These are phyloP conservation scores for Aristolochia contorta DNA, from an alignment of 164 flowering plant genomes.

Conservation along the genomic window DNA sequence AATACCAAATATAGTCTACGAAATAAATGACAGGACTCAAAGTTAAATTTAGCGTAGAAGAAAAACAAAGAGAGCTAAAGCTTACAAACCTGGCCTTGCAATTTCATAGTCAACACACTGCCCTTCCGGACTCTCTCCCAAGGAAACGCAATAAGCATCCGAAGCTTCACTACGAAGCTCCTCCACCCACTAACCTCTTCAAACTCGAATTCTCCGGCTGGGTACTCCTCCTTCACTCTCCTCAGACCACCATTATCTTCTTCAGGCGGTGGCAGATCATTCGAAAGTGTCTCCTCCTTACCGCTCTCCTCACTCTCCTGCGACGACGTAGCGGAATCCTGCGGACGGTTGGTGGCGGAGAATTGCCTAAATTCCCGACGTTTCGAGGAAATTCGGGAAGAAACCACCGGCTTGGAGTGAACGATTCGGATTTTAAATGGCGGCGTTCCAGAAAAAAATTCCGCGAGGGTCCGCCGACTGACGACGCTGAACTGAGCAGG, in stretches of 20 bases:
- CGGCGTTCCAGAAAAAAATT: conserved; percentile 8
- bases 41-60: neutral
- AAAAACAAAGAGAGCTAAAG: neutral
- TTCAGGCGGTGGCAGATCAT: neutral
- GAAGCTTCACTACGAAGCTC: conserved; percentile 49
- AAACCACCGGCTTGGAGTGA: neutral
- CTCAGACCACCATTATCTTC: conserved; percentile 10
- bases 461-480: conserved; percentile 11
- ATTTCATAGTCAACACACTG: conserved; percentile 64
- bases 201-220: conserved; percentile 62
- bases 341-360: neutral
- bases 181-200: conserved; percentile 43
- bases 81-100: conserved; percentile 83
- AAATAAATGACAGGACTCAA: neutral
- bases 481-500: conserved; percentile 19
- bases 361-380: neutral
- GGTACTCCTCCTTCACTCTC: conserved; percentile 30
- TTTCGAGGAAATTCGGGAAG: conserved; percentile 4
- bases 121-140: conserved; percentile 83
- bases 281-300: neutral
- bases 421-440: neutral
- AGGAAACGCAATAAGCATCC: conserved; percentile 69
- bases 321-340: conserved; percentile 3
- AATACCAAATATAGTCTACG: no score
- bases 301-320: conserved; percentile 2